Evolutionary conservation across 208 protist species (phyloP).

Genomic region (Acanthamoeba sp.): DNA sequence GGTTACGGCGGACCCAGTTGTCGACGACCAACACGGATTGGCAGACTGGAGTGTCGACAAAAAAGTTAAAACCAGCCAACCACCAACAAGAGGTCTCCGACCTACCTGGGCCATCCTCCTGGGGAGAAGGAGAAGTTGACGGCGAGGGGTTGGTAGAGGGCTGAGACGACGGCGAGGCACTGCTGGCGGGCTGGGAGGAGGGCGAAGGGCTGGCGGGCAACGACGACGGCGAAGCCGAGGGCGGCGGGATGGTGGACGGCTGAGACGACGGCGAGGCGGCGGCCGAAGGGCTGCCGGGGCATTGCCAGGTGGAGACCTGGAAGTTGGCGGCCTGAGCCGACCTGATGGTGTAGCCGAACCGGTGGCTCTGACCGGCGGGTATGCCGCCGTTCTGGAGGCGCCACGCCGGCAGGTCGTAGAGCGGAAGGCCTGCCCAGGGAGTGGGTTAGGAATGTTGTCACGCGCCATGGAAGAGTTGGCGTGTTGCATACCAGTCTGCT

Average conservation of each 20-base stretch:
- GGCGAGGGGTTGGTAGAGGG: neutral
- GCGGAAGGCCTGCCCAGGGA: neutral
- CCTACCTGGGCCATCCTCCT: neutral
- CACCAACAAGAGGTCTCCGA: neutral
- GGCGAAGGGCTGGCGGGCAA: neutral
- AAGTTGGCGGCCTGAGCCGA: neutral
- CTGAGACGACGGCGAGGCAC: neutral
- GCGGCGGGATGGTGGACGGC: neutral
- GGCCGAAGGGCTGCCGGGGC: neutral
- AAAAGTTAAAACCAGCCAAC: neutral
- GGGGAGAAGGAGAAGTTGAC: neutral
- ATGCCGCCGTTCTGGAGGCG: neutral
- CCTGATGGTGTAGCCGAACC: slow-evolving; percentile 12
- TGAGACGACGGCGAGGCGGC: neutral
- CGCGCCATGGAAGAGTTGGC: neutral
- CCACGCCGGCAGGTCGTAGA: neutral
- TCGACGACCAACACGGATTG: neutral
- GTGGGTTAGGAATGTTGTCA: neutral
- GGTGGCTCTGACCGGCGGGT: neutral
- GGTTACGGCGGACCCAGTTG: slow-evolving; percentile 14
- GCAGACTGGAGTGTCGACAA: neutral
- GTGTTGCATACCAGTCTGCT: neutral
- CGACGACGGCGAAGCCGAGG: neutral
- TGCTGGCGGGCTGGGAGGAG: neutral
- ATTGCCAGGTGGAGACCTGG: neutral